Evolutionary conservation across 2,329 filamentous ascomycete genomes (phyloP), one percentile per base, ranked within the genome.

Genomic region (Coleophoma crateriformis): DNA sequence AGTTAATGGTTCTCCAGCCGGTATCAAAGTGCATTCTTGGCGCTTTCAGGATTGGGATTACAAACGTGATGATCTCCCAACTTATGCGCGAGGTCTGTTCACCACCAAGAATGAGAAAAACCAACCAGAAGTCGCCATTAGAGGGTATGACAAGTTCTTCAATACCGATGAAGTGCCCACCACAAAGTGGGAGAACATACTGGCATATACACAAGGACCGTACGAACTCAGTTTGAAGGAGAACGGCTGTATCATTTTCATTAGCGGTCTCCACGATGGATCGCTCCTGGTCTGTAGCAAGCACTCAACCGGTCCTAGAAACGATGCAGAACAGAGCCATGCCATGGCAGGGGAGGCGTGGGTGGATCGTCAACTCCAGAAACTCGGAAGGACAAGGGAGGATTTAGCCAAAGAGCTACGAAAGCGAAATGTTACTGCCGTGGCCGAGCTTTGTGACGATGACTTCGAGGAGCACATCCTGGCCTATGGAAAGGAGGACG

Each of bases 111-210:
- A 80, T 54, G 72, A 77, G 45, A 74, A 79, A 22, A 82, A 83
- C 8, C 74, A 80, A 8, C 72, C 81, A 12, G 89, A 96, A 67
- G 96, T 99, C 58, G 87, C 80, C 1, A 82, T 90, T 45, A 81
- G 94, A 59, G 94, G 94, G 46, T 99, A 99, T 69, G 92, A 99
- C 76, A 99, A 99, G 70, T 99, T 99, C 74, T 99, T 99, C 81
- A 99, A 99, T 61, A 79, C 89, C 38, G 81, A 81, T 46, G 94
- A 99, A 70, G 86, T 95, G 7, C 68, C 73, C 43, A 82, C 87
- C 56, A 99, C 94, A 3, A 79, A 84, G 60, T 99, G 94, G 94
- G 68, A 74, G 14, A 88, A 86, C 62, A 89, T 99, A 52, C 75
- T 86, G 63, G 69, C 70, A 27, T 78, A 87, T 49, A 97, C 94